Percentiles rank a stretch among this genome's conserved stretches.
Evolutionary conservation across 2,329 filamentous ascomycete genomes (phyloP).

Genomic region (Penicillium nordicum): DNA sequence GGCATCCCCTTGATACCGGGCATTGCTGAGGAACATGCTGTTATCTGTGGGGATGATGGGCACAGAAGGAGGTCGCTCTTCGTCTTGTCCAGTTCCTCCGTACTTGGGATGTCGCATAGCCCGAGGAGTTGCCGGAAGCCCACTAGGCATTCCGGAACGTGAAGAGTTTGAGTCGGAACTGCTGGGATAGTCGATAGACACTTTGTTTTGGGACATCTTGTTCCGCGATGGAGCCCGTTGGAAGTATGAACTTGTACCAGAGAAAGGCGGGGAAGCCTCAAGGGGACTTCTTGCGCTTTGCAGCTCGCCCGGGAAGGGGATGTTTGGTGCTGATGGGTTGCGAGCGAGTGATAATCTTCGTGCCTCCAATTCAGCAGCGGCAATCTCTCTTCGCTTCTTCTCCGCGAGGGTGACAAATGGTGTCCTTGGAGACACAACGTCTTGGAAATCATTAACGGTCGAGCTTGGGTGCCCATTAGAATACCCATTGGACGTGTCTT

Average conservation of each 20-base stretch:
- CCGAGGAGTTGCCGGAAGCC: constrained; percentile 85
- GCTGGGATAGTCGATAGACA: constrained; percentile 40
- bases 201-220: constrained; percentile 33
- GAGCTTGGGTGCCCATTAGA: constrained; percentile 8
- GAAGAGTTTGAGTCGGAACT: constrained; percentile 41
- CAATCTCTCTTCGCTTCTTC: constrained; percentile 67
- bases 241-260: constrained; percentile 31
- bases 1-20: constrained; percentile 38
- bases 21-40: constrained; percentile 35
- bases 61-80: constrained; percentile 52
- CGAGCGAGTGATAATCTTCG: constrained; percentile 78
- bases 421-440: constrained; percentile 20
- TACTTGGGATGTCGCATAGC: constrained; percentile 82
- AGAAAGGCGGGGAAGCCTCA: constrained; percentile 43
- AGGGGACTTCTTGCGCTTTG: constrained; percentile 41
- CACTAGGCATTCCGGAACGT: constrained; percentile 56
- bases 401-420: constrained; percentile 52
- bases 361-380: constrained; percentile 83
- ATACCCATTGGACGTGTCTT: constrained; percentile 4
- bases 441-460: constrained; percentile 23
- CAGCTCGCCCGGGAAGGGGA: constrained; percentile 67
- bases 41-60: constrained; percentile 54
- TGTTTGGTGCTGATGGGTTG: constrained; percentile 72
- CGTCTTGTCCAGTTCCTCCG: constrained; percentile 41
- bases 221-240: constrained; percentile 33